Evolutionary conservation across 768 basidiomycete genomes (phyloP).

Genomic region (Imleria badia): DNA sequence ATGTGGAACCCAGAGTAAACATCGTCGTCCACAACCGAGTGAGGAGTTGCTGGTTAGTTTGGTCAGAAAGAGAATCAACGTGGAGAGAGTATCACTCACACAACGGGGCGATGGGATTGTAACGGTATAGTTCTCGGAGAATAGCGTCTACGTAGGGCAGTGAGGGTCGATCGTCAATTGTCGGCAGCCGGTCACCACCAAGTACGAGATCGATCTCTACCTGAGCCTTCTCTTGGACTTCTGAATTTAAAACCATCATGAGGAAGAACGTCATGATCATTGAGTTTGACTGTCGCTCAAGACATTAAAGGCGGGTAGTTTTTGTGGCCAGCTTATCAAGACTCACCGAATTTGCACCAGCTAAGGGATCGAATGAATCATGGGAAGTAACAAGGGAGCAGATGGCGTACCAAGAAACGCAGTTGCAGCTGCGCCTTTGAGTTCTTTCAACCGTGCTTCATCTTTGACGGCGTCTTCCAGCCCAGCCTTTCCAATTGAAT

Average conservation of each 20-base stretch:
- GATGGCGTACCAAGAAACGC: not conserved
- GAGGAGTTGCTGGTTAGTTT: not conserved
- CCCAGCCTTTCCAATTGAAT: not conserved
- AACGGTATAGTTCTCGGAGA: conserved; percentile 3
- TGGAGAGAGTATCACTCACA: not conserved
- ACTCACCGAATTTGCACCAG: not conserved
- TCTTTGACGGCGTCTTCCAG: not conserved
- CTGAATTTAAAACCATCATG: conserved; percentile 5
- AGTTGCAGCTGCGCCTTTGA: not conserved
- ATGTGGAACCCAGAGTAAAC: conserved; percentile 8
- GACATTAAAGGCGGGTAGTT: not conserved
- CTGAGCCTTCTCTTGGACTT: conserved; percentile 12
- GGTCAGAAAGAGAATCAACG: not conserved
- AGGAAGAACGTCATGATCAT: conserved; percentile 4
- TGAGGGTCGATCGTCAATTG: conserved; percentile 4
- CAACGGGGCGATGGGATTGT: conserved; percentile 3
- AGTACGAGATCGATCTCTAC: conserved; percentile 11
- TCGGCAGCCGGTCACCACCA: conserved; percentile 3
- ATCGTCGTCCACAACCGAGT: conserved; percentile 1
- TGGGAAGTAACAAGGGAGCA: not conserved
- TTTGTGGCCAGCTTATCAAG: not conserved
- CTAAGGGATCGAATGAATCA: not conserved
- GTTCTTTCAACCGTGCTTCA: not conserved
- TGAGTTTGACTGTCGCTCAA: not conserved
- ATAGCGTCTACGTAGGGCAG: conserved; percentile 9